Evolutionary conservation across 352 stramenopile species (phyloP), one percentile per base, ranked within the genome.

Genomic region (Aphanomyces euteiches): DNA sequence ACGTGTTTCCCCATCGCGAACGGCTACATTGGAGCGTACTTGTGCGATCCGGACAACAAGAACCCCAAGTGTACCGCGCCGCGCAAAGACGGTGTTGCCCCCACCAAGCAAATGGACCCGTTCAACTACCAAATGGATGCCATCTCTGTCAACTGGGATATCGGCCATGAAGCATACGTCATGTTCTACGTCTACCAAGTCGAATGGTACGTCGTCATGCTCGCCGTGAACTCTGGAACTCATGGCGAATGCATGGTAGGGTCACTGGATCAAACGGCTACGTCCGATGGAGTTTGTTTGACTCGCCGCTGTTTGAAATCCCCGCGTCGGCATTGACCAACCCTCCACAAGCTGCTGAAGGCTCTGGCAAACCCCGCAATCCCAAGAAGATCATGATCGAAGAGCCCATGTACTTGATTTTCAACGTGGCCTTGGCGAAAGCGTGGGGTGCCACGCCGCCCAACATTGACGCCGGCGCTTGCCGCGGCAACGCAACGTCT

Each of bases 101-200:
- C 53, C 68, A 83, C 77, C 8, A 86, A 88, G 38, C 76, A 80
- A 10, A 88, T 90, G 79, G 78, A 81, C 54, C 19, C 74, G 17
- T 89, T 90, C 67, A 86, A 82, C 72, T 90, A 90, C 69, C 81
- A 91, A 66, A 91, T 90, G 82, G 82, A 91, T 36, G 83, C 80
- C 10, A 89, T 91, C 59, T 91, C 82, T 19, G 78, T 82, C 15
- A 91, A 91, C 63, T 91, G 82, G 83, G 77, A 76, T 3, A 74
- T 91, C 21, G 79, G 87, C 38, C 40, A 89, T 3, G 80, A 77
- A 0, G 83, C 77, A 0, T 90, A 91, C 69, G 56, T 74, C 8
- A 79, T 83, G 48, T 91, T 78, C 54, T 53, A 90, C 4, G 72
- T 80, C 15, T 91, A 91, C 58, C 84, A 91, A 53, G 28, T 91